Evolutionary conservation across 768 basidiomycete species (phyloP).

Genomic region (Tephrocybe sp.): DNA sequence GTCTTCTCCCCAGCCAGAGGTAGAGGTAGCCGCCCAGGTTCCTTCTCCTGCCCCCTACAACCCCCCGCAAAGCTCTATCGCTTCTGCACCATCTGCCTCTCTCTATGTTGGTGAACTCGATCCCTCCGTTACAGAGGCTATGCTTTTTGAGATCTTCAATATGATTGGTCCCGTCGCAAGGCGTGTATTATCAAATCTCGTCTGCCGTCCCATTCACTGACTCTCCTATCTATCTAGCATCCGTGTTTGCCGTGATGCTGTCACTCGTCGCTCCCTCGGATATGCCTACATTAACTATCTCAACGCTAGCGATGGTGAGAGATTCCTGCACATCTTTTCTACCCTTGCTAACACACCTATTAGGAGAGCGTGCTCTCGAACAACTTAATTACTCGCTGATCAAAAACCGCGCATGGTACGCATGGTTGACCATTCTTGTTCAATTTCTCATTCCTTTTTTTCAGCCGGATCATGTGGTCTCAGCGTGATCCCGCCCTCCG

Average conservation of each 20-base stretch:
- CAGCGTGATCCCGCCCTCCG: conserved; percentile 99
- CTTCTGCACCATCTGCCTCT: conserved; percentile 72
- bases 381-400: conserved; percentile 99
- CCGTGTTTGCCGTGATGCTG: conserved; percentile 99
- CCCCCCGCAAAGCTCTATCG: too few species aligned
- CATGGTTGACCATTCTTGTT: conserved; percentile 11
- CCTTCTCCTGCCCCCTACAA: conserved; percentile 50
- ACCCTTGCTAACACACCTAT: conserved; percentile 9
- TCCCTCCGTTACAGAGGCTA: conserved; percentile 96
- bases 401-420: conserved; percentile 94
- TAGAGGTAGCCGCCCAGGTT: conserved; percentile 51
- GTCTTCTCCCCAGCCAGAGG: conserved; percentile 55
- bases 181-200: conserved; percentile 38
- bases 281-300: conserved; percentile 99
- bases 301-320: conserved; percentile 86
- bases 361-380: conserved; percentile 97
- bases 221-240: conserved; percentile 55
- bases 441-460: conserved; percentile 10
- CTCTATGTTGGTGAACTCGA: conserved; percentile 99
- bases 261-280: conserved; percentile 98
- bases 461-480: conserved; percentile 99
- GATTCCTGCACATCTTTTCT: neutral
- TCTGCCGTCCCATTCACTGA: neutral
- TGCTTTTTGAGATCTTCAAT: conserved; percentile 99
- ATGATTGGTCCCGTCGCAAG: conserved; percentile 99